phyloP scores from a whole-genome alignment of 2,329 filamentous ascomycete species.

The Cytospora piceicola region DNA sequence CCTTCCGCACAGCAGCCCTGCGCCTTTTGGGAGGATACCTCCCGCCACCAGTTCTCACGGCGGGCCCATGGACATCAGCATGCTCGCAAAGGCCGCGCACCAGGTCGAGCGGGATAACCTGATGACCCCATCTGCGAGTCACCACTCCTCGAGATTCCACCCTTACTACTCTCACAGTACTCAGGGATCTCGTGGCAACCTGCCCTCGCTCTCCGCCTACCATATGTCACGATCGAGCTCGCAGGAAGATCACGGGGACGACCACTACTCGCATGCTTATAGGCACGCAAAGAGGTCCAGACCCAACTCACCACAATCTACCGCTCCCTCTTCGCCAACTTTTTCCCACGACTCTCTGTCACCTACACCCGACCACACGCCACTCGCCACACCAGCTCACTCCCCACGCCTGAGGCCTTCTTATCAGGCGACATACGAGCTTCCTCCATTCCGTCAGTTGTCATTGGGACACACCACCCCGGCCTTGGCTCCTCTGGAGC shows the following conservation, averaged over 20 bases:
- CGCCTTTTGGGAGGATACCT: constrained; percentile 52
- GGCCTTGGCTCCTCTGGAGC: constrained; percentile 63
- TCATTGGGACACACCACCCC: constrained; percentile 58
- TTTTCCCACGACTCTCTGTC: constrained; percentile 96
- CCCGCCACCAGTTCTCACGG: constrained; percentile 45
- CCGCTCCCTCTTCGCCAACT: constrained; percentile 91
- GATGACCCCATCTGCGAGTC: constrained; percentile 46
- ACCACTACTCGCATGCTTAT: constrained; percentile 71
- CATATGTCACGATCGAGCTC: constrained; percentile 92
- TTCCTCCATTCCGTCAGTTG: constrained; percentile 79
- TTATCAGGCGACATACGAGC: constrained; percentile 72
- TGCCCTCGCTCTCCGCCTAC: constrained; percentile 82
- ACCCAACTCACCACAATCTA: constrained; percentile 93
- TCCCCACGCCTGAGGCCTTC: constrained; percentile 82
- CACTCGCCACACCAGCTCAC: constrained; percentile 93
- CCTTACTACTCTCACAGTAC: constrained; percentile 56
- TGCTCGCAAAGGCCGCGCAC: constrained; percentile 63
- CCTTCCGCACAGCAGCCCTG: constrained; percentile 49
- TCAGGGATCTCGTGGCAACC: constrained; percentile 60
- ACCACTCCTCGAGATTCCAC: constrained; percentile 54
- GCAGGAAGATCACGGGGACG: constrained; percentile 75
- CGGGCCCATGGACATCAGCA: constrained; percentile 57
- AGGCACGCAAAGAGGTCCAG: constrained; percentile 84
- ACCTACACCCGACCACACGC: constrained; percentile 96
- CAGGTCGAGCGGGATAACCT: constrained; percentile 65